Evolutionary conservation across 1,284 basidiomycete species (phyloP), one percentile per base, ranked within the genome.

Genomic region (Ustilago esculenta): DNA sequence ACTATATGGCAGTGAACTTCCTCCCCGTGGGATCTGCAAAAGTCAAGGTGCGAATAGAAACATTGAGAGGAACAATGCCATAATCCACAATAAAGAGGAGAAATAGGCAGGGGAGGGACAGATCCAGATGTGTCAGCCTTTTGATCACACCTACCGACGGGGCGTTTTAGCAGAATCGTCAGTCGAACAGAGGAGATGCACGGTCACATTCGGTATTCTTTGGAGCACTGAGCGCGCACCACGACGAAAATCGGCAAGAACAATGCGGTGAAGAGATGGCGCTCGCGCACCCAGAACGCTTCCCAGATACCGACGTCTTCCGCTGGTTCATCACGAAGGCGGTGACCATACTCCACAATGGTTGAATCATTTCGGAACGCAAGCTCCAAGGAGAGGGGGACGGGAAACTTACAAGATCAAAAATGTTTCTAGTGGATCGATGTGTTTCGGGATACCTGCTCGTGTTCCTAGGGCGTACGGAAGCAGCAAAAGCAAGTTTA

Each of bases 321-420:
- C 29, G 33, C 36, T 25, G 12, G 5, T 53, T 58, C 54, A 57
- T 64, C 53, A 52, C 48, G 30, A 23, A 6, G 10, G 21, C 37
- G 48, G 49, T 20, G 27, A 17, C 43, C 27, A 24, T 6, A 15
- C 25, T 33, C 27, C 17, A 50, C 46, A 50, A 54, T 45, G n/a
- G 37, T 30, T 24, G 8, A n/a, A 24, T 49, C 29, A 36, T 34
- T 20, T 30, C 23, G 29, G 41, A 15, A 46, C 21, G 51, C 6
- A 24, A 32, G 40, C n/a, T n/a, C n/a, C n/a, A n/a, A 27, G 37
- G 35, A 15, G 23, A 5, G 20, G 4, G 1, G n/a, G 12, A 15
- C 35, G 8, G 20, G 29, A 21, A 33, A 58, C 61, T 65, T 65
- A 65, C 61, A 30, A 41, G 39, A 12, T 52, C 54, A 18, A 44